A percentile compares a stretch with the other conserved stretches of the same genome.
These are phyloP conservation scores for Raddia distichophylla DNA, from an alignment of 176 grass and related monocot species.

Conservation along the genomic window DNA sequence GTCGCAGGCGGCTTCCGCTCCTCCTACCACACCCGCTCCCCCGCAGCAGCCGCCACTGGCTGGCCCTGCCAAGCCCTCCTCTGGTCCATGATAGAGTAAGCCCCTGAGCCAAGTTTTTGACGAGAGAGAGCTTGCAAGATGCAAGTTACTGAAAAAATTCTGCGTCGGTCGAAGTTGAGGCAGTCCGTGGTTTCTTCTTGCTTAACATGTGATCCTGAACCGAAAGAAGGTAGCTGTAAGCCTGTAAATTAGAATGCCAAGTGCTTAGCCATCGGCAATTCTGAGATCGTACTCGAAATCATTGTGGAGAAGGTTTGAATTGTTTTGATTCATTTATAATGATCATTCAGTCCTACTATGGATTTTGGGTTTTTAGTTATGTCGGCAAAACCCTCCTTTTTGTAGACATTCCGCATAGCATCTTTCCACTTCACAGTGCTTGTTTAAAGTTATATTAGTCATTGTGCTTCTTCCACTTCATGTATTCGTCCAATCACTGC, in stretches of 20 bases:
- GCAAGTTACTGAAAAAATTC: conserved; percentile 3
- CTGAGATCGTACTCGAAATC: conserved; percentile 25
- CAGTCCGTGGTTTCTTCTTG: conserved; percentile 5
- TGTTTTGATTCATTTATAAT: conserved; percentile 35
- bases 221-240: conserved; percentile 16
- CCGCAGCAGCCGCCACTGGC: conserved; percentile 8
- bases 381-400: conserved; percentile 6
- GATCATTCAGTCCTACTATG: conserved; percentile 30
- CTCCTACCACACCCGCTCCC: conserved; percentile 12
- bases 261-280: not conserved
- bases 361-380: conserved; percentile 15
- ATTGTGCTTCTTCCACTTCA: not conserved
- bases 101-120: conserved; percentile 23
- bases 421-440: conserved; percentile 15
- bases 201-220: conserved; percentile 32
- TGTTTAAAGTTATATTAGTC: not conserved
- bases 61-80: conserved; percentile 22
- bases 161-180: conserved; percentile 12
- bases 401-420: not conserved
- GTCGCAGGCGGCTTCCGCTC: conserved; percentile 34
- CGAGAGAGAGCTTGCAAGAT: conserved; percentile 7
- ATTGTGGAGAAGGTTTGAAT: conserved; percentile 17
- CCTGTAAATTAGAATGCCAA: not conserved
- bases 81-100: conserved; percentile 43
- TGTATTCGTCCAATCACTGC: not conserved